A percentile compares a stretch with the other conserved stretches of the same genome.
Evolutionary conservation across 2,329 filamentous ascomycete species (phyloP).

Genomic region (Pseudogymnoascus sp.): DNA sequence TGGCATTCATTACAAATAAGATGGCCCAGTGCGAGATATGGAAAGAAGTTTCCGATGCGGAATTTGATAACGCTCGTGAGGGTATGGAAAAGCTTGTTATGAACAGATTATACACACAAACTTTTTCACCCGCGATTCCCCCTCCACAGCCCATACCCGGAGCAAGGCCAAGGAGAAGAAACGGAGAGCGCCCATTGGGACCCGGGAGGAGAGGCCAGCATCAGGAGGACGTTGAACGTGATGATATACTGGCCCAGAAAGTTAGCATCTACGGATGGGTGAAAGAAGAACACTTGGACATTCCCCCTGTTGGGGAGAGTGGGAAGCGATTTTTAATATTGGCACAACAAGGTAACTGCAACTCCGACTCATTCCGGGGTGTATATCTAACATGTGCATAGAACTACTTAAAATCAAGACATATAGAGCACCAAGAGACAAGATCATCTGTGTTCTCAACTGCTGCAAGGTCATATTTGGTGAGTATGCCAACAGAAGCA

Average conservation of each 20-base stretch:
- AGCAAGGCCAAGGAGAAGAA: constrained; percentile 59
- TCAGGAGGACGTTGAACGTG: constrained; percentile 93
- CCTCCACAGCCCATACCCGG: constrained; percentile 66
- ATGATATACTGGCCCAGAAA: constrained; percentile 93
- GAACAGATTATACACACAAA: constrained; percentile 93
- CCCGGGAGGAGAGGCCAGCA: constrained; percentile 90
- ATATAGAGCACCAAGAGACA: constrained; percentile 93
- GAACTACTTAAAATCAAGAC: constrained; percentile 94
- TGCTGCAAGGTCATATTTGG: constrained; percentile 99
- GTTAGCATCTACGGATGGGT: constrained; percentile 97
- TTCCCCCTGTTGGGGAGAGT: constrained; percentile 73
- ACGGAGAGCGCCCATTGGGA: constrained; percentile 59
- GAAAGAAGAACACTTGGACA: constrained; percentile 85
- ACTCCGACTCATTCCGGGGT: background rate
- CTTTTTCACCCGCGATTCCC: constrained; percentile 89
- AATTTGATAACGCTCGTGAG: constrained; percentile 96
- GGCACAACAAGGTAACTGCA: constrained; percentile 67
- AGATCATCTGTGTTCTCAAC: constrained; percentile 96
- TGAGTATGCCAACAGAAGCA: constrained; percentile 32
- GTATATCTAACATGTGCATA: constrained; percentile 31
- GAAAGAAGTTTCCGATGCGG: constrained; percentile 88
- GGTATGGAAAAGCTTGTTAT: constrained; percentile 99
- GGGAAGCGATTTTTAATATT: constrained; percentile 80
- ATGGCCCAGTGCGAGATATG: constrained; percentile 97
- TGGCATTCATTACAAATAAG: constrained; percentile 95